A percentile compares a stretch with the other conserved stretches of the same genome.
phyloP scores from a whole-genome alignment of 768 basidiomycete species.

The Suillus alpinus region DNA sequence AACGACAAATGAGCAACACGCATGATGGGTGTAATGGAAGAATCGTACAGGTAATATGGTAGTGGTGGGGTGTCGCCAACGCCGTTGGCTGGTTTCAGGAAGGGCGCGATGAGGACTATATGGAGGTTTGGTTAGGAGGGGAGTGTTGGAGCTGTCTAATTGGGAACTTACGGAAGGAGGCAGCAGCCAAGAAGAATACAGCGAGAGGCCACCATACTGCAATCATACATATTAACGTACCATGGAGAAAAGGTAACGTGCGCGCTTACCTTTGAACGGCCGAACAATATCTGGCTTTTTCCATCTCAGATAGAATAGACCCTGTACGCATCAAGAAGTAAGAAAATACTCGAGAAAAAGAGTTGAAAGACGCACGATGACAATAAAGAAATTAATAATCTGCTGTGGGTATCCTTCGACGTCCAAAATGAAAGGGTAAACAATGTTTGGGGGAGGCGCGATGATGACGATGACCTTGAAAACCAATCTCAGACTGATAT shows the following conservation, averaged over 20 bases:
- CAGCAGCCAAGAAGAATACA: constrained; percentile 50
- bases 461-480: constrained; percentile 51
- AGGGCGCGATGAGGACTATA: constrained; percentile 54
- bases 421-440: constrained; percentile 61
- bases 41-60: constrained; percentile 50
- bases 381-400: constrained; percentile 55
- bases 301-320: constrained; percentile 56
- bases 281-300: constrained; percentile 42
- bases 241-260: neutral
- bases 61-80: constrained; percentile 60
- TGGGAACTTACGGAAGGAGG: constrained; percentile 44
- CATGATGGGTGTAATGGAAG: neutral
- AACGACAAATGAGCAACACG: neutral
- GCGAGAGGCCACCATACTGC: constrained; percentile 56
- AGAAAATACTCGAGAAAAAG: too few species aligned
- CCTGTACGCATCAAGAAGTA: constrained; percentile 25
- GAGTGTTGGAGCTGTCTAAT: accelerated
- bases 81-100: constrained; percentile 51
- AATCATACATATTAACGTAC: neutral
- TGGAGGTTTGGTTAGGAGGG: neutral
- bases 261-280: constrained; percentile 48
- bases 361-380: constrained; percentile 37
- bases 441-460: constrained; percentile 49
- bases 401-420: constrained; percentile 49
- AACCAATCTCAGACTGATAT: constrained; percentile 36